phyloP scores from a whole-genome alignment of 768 basidiomycete species.

The Auricularia heimuer region DNA sequence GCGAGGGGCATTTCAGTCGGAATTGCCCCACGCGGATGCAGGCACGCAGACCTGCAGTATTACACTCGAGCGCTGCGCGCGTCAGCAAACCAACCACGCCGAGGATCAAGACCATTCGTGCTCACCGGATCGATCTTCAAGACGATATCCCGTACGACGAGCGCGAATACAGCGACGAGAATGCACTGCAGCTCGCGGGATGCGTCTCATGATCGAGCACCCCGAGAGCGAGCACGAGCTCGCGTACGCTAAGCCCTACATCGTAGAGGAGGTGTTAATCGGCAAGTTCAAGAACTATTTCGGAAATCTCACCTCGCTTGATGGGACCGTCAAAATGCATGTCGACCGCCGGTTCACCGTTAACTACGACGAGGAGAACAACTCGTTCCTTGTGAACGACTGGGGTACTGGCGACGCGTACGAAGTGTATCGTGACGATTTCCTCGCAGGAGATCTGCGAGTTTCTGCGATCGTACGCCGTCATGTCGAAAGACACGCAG shows the following conservation, averaged over 20 bases:
- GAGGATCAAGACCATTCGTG: too few species aligned
- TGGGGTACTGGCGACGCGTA: not conserved
- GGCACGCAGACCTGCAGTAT: not conserved
- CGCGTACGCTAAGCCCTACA: not conserved
- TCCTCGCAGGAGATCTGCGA: not conserved
- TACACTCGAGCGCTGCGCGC: not conserved
- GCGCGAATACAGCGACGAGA: not conserved
- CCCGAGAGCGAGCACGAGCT: not conserved
- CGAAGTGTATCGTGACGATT: not conserved
- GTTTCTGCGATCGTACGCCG: not conserved
- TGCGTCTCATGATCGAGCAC: not conserved
- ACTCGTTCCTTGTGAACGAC: not conserved
- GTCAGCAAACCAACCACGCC: not conserved
- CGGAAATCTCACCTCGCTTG: not conserved
- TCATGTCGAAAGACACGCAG: not conserved
- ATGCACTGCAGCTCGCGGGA: not conserved
- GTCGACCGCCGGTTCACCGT: not conserved
- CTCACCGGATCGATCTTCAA: too few species aligned
- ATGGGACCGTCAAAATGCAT: not conserved
- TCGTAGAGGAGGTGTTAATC: not conserved
- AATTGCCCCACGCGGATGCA: slow-evolving; percentile 20
- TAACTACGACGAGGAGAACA: not conserved
- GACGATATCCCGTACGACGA: not conserved
- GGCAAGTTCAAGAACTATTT: not conserved
- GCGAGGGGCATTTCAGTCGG: slow-evolving; percentile 19